Base-by-base conservation (phyloP, 2,329 filamentous ascomycete species). In the Myriosclerotinia curreyana region DNA sequence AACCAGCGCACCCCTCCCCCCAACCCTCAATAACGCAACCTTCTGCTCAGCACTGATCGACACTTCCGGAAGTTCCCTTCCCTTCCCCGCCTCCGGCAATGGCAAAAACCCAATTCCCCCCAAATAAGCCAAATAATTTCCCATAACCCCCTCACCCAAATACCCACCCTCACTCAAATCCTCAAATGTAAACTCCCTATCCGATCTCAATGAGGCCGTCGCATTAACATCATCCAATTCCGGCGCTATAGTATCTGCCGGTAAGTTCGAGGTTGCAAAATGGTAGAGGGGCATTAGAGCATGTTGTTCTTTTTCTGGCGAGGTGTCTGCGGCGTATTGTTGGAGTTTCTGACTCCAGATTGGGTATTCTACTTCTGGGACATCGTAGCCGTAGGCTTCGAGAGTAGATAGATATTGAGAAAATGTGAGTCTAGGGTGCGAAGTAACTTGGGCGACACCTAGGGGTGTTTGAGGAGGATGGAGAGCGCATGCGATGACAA, bases 391-490 rank as follows among this genome's bases (percentile, higher is more conserved):
- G 74, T 91, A 96, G 25, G 79, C 81, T 72, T 88, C 82, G 9
- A 96, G 80, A 0, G 83, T 80, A 25, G 83, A 82, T n/a, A 95
- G 81, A 77, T 86, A 96, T 74, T 91, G 82, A 77, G 89, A 91
- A 81, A 93, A 88, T 2, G 85, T 86, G 49, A 95, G 82, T 20
- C 91, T 82, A 2, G 92, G 92, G 75, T 93, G 91, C 3, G 84
- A 85, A 1, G 92, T 96, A 55, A 95, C 87, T 70, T 96, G 91
- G 1, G 86, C 83, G 6, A 96, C 90, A 66, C 83, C 79, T 3
- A 72, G 49, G 1, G 66, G 64, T 17, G 55, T 67, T 38, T 64
- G 64, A 0, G 70, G 63, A 7, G 66, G 66, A n/a, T 52, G 65
- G 2, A 72, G 66, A 1, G 86, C 76, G 11, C 88, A 81, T 0